Evolutionary conservation across 768 basidiomycete genomes (phyloP).

Genomic region (Tulasnella sp.): DNA sequence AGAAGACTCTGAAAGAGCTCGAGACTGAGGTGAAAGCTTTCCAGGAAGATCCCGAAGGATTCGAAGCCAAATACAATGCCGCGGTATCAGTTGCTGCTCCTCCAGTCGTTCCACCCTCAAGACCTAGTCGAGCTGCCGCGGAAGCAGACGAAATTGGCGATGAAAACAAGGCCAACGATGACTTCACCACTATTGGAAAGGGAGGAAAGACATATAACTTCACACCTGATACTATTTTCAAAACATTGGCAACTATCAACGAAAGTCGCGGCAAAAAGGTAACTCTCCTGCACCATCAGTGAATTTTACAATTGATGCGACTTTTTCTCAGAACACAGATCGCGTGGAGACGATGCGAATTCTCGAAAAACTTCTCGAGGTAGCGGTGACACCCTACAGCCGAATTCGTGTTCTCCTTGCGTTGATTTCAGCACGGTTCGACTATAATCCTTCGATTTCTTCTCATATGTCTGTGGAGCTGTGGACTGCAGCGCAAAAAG

Average conservation of each 20-base stretch:
- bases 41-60: conserved; percentile 80
- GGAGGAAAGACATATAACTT: conserved; percentile 75
- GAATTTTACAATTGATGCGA: too few species aligned
- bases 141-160: conserved; percentile 31
- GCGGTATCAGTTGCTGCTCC: conserved; percentile 34
- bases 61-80: conserved; percentile 56
- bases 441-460: conserved; percentile 81
- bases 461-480: conserved; percentile 86
- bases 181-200: conserved; percentile 83
- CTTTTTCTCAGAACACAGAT: conserved; percentile 72
- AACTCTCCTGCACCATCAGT: background rate
- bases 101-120: conserved; percentile 20
- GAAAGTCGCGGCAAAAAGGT: conserved; percentile 97
- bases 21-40: conserved; percentile 69
- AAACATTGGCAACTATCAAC: conserved; percentile 78
- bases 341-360: conserved; percentile 88
- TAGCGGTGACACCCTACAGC: conserved; percentile 80
- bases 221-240: conserved; percentile 78
- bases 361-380: conserved; percentile 72
- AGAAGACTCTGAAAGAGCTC: conserved; percentile 80
- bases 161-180: conserved; percentile 37
- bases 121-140: conserved; percentile 26
- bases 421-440: conserved; percentile 87
- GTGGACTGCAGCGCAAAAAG: conserved; percentile 76
- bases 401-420: conserved; percentile 88